phyloP scores from a whole-genome alignment of 2,329 filamentous ascomycete genomes.

The Aspergillus melleus region DNA sequence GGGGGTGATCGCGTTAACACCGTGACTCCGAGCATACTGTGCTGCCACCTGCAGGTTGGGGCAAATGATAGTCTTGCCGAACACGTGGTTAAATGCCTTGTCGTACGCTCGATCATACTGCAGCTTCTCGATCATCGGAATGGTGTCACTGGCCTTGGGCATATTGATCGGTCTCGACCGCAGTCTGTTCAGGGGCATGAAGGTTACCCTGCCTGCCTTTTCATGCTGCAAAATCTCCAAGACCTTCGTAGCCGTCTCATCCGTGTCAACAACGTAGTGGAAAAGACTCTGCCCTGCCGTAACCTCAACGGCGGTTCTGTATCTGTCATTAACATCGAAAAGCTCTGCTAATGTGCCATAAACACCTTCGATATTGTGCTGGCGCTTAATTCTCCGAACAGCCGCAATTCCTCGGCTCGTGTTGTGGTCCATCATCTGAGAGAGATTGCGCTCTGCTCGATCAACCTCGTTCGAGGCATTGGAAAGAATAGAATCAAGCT shows the following conservation, averaged over 20 bases:
- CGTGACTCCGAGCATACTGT: conserved; percentile 89
- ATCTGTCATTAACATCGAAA: conserved; percentile 80
- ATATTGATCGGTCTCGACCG: conserved; percentile 70
- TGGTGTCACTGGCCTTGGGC: conserved; percentile 81
- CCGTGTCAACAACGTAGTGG: conserved; percentile 92
- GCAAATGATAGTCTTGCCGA: conserved; percentile 92
- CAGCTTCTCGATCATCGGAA: conserved; percentile 83
- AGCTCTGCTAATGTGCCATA: conserved; percentile 93
- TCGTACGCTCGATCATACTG: conserved; percentile 75
- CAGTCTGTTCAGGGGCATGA: conserved; percentile 87
- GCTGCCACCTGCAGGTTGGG: conserved; percentile 83
- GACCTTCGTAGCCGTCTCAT: conserved; percentile 79
- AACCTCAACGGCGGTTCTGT: conserved; percentile 86
- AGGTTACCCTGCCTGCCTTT: conserved; percentile 83
- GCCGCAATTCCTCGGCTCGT: conserved; percentile 85
- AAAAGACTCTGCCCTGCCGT: conserved; percentile 91
- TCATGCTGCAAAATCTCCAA: conserved; percentile 77
- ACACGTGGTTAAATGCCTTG: conserved; percentile 88
- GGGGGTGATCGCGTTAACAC: conserved; percentile 87
- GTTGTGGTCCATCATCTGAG: conserved; percentile 83
- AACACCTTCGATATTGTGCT: conserved; percentile 78
- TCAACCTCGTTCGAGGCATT: conserved; percentile 76
- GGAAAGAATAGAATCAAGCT: conserved; percentile 72
- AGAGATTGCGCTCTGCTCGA: conserved; percentile 73
- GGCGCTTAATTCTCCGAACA: conserved; percentile 76